Conservation (phyloP, 371 early-diverging fungal genomes). For the Rhizomucor pusillus region DNA sequence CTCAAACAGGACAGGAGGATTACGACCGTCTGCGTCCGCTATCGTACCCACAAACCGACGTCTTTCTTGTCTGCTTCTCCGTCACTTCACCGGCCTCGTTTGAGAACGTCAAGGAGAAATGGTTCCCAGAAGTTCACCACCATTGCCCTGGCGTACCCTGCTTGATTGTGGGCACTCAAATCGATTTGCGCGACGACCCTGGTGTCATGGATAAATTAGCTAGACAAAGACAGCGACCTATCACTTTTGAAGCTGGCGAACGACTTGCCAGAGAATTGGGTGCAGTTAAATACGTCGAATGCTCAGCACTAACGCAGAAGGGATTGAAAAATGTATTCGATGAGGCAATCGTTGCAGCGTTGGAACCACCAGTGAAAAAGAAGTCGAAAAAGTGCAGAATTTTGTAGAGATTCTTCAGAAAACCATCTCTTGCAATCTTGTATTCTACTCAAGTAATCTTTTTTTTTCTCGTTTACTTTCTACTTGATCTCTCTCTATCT, state of each 20-base stretch:
- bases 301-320: conserved; percentile 94
- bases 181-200: conserved; percentile 92
- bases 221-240: conserved; percentile 82
- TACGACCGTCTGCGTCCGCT: conserved; percentile 97
- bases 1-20: conserved; percentile 84
- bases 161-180: conserved; percentile 94
- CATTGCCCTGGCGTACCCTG: conserved; percentile 98
- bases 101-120: conserved; percentile 88
- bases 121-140: conserved; percentile 93
- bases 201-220: conserved; percentile 78
- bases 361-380: conserved; percentile 88
- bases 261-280: conserved; percentile 84
- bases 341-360: conserved; percentile 97
- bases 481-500: neutral
- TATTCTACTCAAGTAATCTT: conserved; percentile 8
- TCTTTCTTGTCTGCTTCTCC: conserved; percentile 95
- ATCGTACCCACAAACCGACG: conserved; percentile 92
- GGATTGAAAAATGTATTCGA: conserved; percentile 98
- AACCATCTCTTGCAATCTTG: conserved; percentile 1
- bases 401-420: conserved; percentile 42
- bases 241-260: conserved; percentile 81
- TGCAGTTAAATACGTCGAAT: conserved; percentile 97
- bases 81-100: conserved; percentile 94
- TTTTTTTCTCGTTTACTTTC: conserved; percentile 5
- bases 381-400: conserved; percentile 77